These are phyloP conservation scores for Pythium insidiosum DNA, from an alignment of 352 stramenopile genomes.

Conservation along the genomic window DNA sequence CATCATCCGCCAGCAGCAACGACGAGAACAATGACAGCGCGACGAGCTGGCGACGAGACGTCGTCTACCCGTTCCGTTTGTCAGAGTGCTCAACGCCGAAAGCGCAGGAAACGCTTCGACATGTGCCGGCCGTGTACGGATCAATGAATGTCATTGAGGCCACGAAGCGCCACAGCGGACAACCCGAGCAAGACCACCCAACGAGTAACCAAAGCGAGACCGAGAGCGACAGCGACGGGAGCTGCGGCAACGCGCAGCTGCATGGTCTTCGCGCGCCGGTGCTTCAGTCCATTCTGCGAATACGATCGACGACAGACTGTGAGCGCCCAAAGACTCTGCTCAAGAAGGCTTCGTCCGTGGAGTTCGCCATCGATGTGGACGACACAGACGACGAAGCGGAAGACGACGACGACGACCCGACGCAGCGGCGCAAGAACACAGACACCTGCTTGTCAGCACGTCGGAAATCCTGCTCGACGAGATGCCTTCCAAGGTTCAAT, in stretches of 20 bases:
- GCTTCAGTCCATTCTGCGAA: constrained; percentile 64
- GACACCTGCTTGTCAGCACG: constrained; percentile 2
- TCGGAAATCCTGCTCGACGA: constrained; percentile 24
- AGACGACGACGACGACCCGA: constrained; percentile 12
- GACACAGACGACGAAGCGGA: constrained; percentile 33
- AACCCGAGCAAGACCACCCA: constrained; percentile 27
- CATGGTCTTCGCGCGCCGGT: constrained; percentile 5
- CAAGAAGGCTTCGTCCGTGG: constrained; percentile 61
- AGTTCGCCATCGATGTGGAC: constrained; percentile 49
- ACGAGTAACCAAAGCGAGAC: constrained; percentile 58
- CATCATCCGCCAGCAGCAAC: neutral
- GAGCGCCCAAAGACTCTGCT: constrained; percentile 30
- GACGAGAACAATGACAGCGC: neutral
- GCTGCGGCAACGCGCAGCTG: constrained; percentile 22
- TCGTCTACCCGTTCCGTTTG: neutral
- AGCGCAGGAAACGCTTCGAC: neutral
- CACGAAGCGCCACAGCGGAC: neutral
- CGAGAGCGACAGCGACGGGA: constrained; percentile 71
- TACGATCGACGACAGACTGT: constrained; percentile 23
- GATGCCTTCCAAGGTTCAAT: constrained; percentile 47
- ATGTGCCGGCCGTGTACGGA: too few species aligned
- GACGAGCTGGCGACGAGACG: neutral
- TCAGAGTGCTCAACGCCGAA: neutral
- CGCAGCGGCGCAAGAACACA: constrained; percentile 1
- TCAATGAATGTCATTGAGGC: too few species aligned